Base-by-base conservation (phyloP, 2,329 filamentous ascomycete genomes). In the Fusarium hostae region DNA sequence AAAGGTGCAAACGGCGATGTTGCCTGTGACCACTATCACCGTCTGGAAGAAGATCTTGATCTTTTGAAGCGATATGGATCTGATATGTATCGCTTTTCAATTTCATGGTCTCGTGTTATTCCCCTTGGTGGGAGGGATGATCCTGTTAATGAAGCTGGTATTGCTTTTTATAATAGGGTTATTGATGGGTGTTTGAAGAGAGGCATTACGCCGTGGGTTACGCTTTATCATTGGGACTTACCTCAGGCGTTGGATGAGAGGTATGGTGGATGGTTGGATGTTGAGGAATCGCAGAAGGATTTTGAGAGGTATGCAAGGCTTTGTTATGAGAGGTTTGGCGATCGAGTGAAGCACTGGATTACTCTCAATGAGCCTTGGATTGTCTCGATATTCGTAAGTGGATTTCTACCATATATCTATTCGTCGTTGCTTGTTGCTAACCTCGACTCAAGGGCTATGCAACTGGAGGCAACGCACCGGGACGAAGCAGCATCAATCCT, bases 51-150 rank as follows among this genome's bases (percentile, higher is more conserved):
- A 56, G 90, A 92, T 73, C 86, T 91, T 66, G 87, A 84, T 8
- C 81, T 92, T 11, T 78, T 92, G 68, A 88, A 87, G 72, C 79
- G 83, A 50, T 86, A 87, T 48, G 87, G 88, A 48, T 87, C 88
- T 11, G 84, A 86, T 69, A 86, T 86, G 8, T 92, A 91, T 76
- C 86, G 89, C 24, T 91, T 92, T 77, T 91, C 89, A 7, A 81
- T 92, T 39, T 88, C 89, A 12, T 92, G 90, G 90, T 87, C 89
- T 9, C 88, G 90, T 44, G 86, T 92, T 59, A 90, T 92, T 59
- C 90, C 90, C 2, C 83, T 90, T 0, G 89, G 90, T 15, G 89
- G 89, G 15, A 84, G 89, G 41, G 82, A 89, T 48, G 89, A 91
- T 71, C 86, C 89, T 2, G 74, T 91, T 74, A 92, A 91, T 76